Evolutionary conservation across 1,284 basidiomycete species (phyloP).

Genomic region (Lentinula novae-zelandiae): DNA sequence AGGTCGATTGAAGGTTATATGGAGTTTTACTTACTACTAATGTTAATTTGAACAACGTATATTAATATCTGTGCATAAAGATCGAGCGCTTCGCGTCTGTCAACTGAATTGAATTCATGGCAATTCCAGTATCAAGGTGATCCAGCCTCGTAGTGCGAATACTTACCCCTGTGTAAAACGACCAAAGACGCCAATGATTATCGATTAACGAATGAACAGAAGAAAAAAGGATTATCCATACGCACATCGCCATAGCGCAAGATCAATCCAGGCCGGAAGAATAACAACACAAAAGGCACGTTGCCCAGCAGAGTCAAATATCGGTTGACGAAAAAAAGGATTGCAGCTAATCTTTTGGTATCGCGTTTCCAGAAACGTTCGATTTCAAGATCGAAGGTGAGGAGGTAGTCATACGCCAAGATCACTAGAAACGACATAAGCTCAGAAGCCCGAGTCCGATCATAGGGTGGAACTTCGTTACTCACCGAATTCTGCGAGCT

Average conservation of each 20-base stretch:
- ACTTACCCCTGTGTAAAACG: not conserved
- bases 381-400: conserved; percentile 34
- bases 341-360: conserved; percentile 23
- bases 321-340: conserved; percentile 35
- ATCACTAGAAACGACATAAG: conserved; percentile 23
- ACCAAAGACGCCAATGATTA: not conserved
- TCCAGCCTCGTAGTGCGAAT: not conserved
- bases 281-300: conserved; percentile 25
- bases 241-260: conserved; percentile 9
- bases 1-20: too few relatives aligned
- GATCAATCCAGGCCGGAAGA: conserved; percentile 5
- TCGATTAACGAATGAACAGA: not conserved
- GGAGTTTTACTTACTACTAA: conserved; percentile 3
- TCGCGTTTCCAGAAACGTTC: conserved; percentile 32
- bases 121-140: not conserved
- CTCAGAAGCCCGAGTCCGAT: not conserved
- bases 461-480: not conserved
- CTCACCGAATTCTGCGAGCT: conserved; percentile 8
- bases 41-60: not conserved
- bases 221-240: not conserved
- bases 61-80: conserved; percentile 3
- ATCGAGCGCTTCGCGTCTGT: conserved; percentile 5
- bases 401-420: conserved; percentile 37
- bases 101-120: not conserved
- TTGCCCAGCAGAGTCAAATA: conserved; percentile 32